Evolutionary conservation across 1,139 yeast species (phyloP).

Genomic region (Nadsonia starkeyi-henricii): DNA sequence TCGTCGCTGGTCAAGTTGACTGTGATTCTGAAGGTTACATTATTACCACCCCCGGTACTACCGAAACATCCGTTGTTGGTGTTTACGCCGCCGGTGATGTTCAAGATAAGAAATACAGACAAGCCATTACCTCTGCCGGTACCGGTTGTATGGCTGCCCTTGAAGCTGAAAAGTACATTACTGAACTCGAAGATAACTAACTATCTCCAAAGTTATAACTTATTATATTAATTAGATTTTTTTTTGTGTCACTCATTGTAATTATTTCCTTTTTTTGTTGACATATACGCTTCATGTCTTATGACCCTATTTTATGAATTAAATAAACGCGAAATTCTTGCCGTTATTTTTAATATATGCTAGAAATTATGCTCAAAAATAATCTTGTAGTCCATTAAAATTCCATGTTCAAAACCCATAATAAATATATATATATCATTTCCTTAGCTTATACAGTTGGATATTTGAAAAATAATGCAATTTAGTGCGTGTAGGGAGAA

Average conservation of each 20-base stretch:
- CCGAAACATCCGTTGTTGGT: conserved; percentile 79
- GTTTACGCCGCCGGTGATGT: conserved; percentile 99
- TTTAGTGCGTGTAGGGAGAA: too few relatives aligned
- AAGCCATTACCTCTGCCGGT: conserved; percentile 98
- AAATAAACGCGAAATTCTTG: background rate
- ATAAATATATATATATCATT: too few relatives aligned
- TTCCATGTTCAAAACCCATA: too few relatives aligned
- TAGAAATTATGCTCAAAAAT: too few relatives aligned
- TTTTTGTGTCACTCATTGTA: conserved; percentile 6
- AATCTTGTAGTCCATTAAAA: too few relatives aligned
- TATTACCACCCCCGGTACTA: conserved; percentile 75
- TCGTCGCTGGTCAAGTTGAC: conserved; percentile 64
- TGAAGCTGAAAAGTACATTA: conserved; percentile 75
- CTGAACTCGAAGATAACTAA: conserved; percentile 40
- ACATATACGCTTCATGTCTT: background rate
- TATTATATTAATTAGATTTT: background rate
- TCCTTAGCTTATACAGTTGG: too few relatives aligned
- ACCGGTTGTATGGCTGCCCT: conserved; percentile 99
- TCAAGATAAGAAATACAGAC: conserved; percentile 93
- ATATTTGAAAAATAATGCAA: too few relatives aligned
- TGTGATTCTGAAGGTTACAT: conserved; percentile 83
- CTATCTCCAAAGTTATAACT: conserved; percentile 6
- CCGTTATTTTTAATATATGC: background rate
- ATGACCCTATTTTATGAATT: background rate
- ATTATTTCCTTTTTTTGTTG: conserved; percentile 24